These are phyloP conservation scores for Aristolochia fimbriata DNA, from an alignment of 164 flowering plant species.

Conservation along the genomic window DNA sequence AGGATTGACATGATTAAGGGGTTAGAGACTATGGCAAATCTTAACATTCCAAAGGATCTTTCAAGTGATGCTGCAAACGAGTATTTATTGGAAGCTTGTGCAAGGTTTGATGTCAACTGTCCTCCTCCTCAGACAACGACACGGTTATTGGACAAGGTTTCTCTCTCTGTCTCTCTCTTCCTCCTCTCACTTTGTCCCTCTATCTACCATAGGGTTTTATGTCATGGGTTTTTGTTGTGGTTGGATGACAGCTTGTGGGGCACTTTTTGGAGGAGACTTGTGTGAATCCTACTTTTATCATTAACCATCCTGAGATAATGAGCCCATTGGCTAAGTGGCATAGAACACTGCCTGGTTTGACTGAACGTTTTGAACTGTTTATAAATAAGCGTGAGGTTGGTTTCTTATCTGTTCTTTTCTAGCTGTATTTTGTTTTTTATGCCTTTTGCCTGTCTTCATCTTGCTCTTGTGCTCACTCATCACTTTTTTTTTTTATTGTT, in stretches of 20 bases:
- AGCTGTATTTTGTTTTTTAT: background rate
- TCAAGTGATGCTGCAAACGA: constrained; percentile 67
- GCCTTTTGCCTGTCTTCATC: too few relatives aligned
- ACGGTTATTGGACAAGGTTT: constrained; percentile 82
- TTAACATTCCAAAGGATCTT: constrained; percentile 75
- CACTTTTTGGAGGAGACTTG: constrained; percentile 90
- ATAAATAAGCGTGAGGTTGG: constrained; percentile 87
- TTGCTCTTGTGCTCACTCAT: too few relatives aligned
- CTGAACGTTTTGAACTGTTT: constrained; percentile 91
- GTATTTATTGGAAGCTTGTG: constrained; percentile 68
- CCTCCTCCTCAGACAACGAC: constrained; percentile 92
- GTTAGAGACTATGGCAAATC: constrained; percentile 65
- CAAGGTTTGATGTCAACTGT: constrained; percentile 68
- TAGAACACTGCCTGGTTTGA: constrained; percentile 70
- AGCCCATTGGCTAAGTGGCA: constrained; percentile 98
- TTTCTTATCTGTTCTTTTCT: background rate
- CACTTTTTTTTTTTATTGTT: constrained; percentile 3
- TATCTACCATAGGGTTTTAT: too few relatives aligned
- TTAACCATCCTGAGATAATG: constrained; percentile 96
- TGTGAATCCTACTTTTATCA: constrained; percentile 82
- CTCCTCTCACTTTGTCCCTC: too few relatives aligned
- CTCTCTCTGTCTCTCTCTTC: background rate
- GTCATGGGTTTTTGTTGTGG: background rate
- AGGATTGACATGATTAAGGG: constrained; percentile 88
- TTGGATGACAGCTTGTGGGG: constrained; percentile 74